Conservation (phyloP, 352 stramenopile genomes). For the Aphanomyces cochlioides region DNA sequence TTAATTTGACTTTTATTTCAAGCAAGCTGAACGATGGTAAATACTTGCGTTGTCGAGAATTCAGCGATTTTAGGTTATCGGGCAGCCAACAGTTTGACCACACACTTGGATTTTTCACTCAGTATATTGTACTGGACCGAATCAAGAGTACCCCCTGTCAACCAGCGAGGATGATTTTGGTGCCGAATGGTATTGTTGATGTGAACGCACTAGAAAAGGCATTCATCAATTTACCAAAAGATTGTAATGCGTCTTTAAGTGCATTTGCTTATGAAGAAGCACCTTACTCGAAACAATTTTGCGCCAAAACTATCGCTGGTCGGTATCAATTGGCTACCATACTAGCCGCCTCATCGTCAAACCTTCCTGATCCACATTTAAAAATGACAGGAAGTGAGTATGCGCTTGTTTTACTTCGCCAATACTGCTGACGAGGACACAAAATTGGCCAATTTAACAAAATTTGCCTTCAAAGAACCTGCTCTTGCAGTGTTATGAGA, state of each 20-base stretch:
- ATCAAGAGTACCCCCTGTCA: background rate
- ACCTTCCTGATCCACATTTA: conserved; percentile 37
- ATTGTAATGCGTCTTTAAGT: background rate
- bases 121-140: background rate
- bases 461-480: conserved; percentile 43
- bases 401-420: conserved; percentile 41
- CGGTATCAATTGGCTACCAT: conserved; percentile 37
- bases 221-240: background rate
- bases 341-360: conserved; percentile 35
- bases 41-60: background rate
- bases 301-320: conserved; percentile 38
- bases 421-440: conserved; percentile 36
- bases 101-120: background rate
- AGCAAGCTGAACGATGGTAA: background rate
- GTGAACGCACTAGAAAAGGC: background rate
- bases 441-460: conserved; percentile 34
- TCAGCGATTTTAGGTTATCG: background rate
- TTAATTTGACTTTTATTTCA: background rate
- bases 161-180: background rate
- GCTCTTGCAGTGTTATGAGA: conserved; percentile 41
- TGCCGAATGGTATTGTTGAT: background rate
- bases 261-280: conserved; percentile 40
- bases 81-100: background rate
- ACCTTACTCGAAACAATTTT: conserved; percentile 36
- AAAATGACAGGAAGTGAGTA: conserved; percentile 50